Evolutionary conservation across 345 rosid species (phyloP), one percentile per base, ranked within the genome.

Genomic region (Melastoma malabathricum): DNA sequence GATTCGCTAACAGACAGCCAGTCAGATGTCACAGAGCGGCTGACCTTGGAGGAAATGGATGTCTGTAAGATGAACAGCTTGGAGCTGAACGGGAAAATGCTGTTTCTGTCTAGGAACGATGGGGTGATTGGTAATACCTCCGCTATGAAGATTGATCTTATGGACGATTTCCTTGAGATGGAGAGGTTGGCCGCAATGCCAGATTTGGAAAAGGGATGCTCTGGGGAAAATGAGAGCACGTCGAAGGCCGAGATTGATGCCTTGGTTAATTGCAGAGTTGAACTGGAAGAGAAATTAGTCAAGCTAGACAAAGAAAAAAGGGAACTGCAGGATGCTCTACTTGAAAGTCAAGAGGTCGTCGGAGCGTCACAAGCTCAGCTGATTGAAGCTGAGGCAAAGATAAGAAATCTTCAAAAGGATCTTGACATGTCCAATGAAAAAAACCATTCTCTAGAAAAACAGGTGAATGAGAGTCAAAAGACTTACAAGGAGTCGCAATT

Each of bases 81-180:
- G 12, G 41, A 34, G 49, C 60, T 46, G 86, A 73, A 57, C 12
- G 12, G 12, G 9, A 34, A 34, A 34, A 9, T 12, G 12, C 71
- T 75, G 43, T 75, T 57, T 70, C 81, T 65, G 55, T 70, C 72
- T 60, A 80, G 66, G 59, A 61, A 67, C n/a, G 80, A 73, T 19
- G 81, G 71, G 54, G 52, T 51, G 38, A 50, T 55, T 47, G 52
- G 61, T 52, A 71, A 67, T 43, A 73, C 79, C 25, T 66, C 82
- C 39, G 47, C 67, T 52, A 79, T 34, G 41, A 34, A 80, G 59
- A 72, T 80, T 54, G 79, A 77, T 71, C 83, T 86, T 47, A 90
- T 90, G 94, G 92, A 81, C 69, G 98, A 90, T 72, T 90, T 90
- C 62, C 89, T 90, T 51, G 98, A 90, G 67, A 90, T 90, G 96